Evolutionary conservation across 2,329 filamentous ascomycete species (phyloP).

Genomic region (Penicillium sp.): DNA sequence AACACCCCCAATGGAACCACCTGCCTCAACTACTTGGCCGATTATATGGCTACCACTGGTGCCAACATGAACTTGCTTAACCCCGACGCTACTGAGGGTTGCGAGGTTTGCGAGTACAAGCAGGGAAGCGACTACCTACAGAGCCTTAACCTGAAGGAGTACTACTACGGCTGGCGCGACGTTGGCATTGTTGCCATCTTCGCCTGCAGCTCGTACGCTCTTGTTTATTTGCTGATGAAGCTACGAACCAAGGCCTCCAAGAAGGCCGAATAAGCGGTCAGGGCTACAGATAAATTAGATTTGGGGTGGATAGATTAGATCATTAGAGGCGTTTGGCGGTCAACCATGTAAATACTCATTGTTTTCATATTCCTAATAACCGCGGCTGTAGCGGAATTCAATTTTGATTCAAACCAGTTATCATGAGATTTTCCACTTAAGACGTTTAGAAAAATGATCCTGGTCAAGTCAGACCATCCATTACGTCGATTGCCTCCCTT

Average conservation of each 20-base stretch:
- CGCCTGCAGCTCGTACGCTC: constrained; percentile 51
- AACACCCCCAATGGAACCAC: constrained; percentile 24
- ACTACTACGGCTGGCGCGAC: constrained; percentile 65
- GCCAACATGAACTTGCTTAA: constrained; percentile 54
- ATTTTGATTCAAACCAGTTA: neutral
- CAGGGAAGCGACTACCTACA: constrained; percentile 58
- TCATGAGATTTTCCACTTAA: neutral
- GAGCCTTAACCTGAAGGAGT: constrained; percentile 57
- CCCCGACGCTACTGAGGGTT: constrained; percentile 53
- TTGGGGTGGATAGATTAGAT: neutral
- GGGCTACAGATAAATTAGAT: neutral
- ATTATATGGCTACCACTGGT: constrained; percentile 50
- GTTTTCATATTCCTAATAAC: neutral
- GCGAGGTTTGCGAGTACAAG: constrained; percentile 60
- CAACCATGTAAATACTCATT: neutral
- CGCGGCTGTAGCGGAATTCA: neutral
- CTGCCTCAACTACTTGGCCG: constrained; percentile 56
- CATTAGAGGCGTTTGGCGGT: neutral
- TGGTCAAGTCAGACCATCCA: neutral
- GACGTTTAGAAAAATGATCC: neutral
- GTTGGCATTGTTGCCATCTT: constrained; percentile 59
- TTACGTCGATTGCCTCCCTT: neutral
- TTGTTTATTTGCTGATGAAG: constrained; percentile 39
- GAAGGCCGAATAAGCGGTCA: constrained; percentile 15
- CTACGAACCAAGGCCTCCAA: constrained; percentile 24